Percentiles rank a stretch among this genome's conserved stretches.
Conservation (phyloP, 139 green algal species). For the Desmodesmus armatus region DNA sequence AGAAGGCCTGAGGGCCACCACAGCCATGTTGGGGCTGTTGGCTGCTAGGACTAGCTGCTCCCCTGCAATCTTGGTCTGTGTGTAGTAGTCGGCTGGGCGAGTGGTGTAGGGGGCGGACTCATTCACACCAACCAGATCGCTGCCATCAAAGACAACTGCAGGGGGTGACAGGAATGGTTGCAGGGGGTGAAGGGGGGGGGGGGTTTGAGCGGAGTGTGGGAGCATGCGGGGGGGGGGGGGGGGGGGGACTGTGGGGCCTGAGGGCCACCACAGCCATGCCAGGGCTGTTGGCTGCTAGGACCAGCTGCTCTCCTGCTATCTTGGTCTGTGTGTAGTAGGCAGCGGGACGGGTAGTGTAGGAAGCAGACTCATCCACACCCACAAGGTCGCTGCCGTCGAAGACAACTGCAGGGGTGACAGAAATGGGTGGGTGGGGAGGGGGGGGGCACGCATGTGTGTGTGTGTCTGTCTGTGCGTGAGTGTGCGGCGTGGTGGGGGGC, state of each 20-base stretch:
- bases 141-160: slow-evolving; percentile 90
- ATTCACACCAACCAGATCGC: slow-evolving; percentile 69
- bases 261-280: slow-evolving; percentile 76
- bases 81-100: slow-evolving; percentile 90
- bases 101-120: slow-evolving; percentile 80
- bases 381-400: slow-evolving; percentile 86
- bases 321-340: slow-evolving; percentile 91
- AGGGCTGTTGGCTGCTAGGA: slow-evolving; percentile 66
- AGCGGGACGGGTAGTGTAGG: slow-evolving; percentile 80
- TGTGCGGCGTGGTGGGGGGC: too few relatives aligned
- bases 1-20: slow-evolving; percentile 80
- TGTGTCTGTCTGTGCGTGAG: too few relatives aligned
- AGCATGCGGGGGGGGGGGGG: too few relatives aligned
- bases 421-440: too few relatives aligned
- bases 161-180: too few relatives aligned
- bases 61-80: slow-evolving; percentile 70
- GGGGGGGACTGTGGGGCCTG: too few relatives aligned
- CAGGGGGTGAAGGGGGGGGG: too few relatives aligned
- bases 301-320: slow-evolving; percentile 77
- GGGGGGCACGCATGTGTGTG: too few relatives aligned
- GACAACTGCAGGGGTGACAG: too few relatives aligned
- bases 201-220: too few relatives aligned
- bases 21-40: slow-evolving; percentile 62
- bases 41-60: slow-evolving; percentile 83
- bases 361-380: slow-evolving; percentile 70